A percentile compares a stretch with the other conserved stretches of the same genome.
Conservation (phyloP, 2,329 filamentous ascomycete genomes). For the Colletotrichum coccodes region DNA sequence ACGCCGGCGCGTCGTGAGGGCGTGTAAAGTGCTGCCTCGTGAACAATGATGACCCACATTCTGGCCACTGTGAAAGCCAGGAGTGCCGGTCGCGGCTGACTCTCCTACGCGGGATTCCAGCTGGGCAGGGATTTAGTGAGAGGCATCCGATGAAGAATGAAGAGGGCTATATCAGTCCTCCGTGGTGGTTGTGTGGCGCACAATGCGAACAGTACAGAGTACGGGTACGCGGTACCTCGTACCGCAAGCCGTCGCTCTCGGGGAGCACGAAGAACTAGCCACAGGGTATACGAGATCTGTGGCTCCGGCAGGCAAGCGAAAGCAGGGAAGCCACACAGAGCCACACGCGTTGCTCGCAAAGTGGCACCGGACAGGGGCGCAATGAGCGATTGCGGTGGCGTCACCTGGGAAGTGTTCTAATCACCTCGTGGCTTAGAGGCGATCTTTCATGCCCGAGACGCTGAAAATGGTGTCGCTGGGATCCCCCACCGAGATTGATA, state of each 20-base stretch:
- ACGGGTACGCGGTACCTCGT: background rate
- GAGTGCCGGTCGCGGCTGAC: conserved; percentile 27
- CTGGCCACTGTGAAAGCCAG: conserved; percentile 8
- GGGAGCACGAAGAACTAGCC: conserved; percentile 27
- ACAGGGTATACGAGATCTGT: conserved; percentile 8
- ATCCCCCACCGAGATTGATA: background rate
- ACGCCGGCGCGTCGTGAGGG: conserved; percentile 5
- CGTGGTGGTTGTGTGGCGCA: background rate
- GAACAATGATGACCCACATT: conserved; percentile 25
- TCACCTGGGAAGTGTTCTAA: conserved; percentile 17
- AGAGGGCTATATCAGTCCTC: background rate
- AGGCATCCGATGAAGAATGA: conserved; percentile 25
- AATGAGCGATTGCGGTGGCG: conserved; percentile 15
- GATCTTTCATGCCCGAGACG: conserved; percentile 30
- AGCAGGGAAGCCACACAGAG: conserved; percentile 5
- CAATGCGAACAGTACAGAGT: background rate
- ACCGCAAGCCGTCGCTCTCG: conserved; percentile 5
- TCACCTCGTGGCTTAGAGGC: conserved; percentile 30
- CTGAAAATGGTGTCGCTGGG: conserved; percentile 10
- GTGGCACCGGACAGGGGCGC: conserved; percentile 12
- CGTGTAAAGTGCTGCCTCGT: conserved; percentile 23
- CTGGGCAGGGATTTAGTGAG: conserved; percentile 22
- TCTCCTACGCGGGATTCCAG: conserved; percentile 11
- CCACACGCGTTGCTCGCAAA: conserved; percentile 18
- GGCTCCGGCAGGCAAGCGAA: conserved; percentile 15